phyloP scores from a whole-genome alignment of 805 yeast genomes.

The Myxozyma lipomycoides region DNA sequence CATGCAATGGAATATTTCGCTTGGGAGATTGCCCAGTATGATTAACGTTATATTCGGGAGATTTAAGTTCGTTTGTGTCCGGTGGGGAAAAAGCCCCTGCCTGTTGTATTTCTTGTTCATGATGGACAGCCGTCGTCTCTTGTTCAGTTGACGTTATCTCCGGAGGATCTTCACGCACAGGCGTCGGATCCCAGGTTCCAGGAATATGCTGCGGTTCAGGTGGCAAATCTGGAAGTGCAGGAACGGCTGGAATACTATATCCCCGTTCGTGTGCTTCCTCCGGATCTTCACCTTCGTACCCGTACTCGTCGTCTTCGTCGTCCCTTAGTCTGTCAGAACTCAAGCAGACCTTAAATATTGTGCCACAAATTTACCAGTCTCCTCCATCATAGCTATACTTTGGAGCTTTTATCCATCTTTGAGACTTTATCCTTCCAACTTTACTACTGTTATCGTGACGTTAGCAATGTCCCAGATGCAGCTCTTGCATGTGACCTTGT shows the following conservation, averaged over 20 bases:
- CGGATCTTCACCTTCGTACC: not conserved
- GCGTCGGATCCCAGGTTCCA: not conserved
- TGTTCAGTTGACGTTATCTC: not conserved
- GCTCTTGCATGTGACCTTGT: no score
- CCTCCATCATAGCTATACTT: slow-evolving; percentile 5
- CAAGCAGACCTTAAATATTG: not conserved
- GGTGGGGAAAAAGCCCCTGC: not conserved
- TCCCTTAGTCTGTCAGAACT: not conserved
- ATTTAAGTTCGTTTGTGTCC: no score
- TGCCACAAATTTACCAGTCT: slow-evolving; percentile 4
- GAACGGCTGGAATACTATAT: not conserved
- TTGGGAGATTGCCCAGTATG: no score
- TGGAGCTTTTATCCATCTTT: slow-evolving; percentile 7
- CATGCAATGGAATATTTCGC: not conserved
- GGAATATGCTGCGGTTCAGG: not conserved
- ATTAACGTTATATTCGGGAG: not conserved
- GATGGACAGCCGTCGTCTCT: not conserved
- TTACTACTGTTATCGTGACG: not conserved
- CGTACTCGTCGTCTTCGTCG: not conserved
- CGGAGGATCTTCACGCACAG: not conserved
- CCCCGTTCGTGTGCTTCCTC: not conserved
- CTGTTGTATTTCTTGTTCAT: no score
- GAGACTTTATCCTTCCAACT: slow-evolving; percentile 6
- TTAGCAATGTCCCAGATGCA: no score
- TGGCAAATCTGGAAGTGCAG: not conserved